phyloP scores from a whole-genome alignment of 345 rosid species.

The Citrus sinensis region DVS_A1.0 CM039162.1:5535001-5535500 shows the following conservation, averaged over 20 bases:
- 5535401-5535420: not conserved
- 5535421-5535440: not conserved
- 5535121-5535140: not conserved
- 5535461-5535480: not conserved
- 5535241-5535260: not conserved
- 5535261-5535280: constrained; percentile 3
- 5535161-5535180: not conserved
- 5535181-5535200: not conserved
- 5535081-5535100: not conserved
- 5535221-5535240: not conserved
- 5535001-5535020: no score
- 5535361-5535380: not conserved
- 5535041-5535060: not conserved
- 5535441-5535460: no score
- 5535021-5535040: not conserved
- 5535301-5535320: constrained; percentile 5
- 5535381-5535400: no score
- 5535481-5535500: not conserved
- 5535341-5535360: not conserved
- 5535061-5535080: not conserved
- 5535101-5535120: not conserved
- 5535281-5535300: not conserved
- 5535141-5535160: not conserved
- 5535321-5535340: constrained; percentile 13
- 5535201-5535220: constrained; percentile 13